Conservation (phyloP, 345 rosid species). For the Gossypium bickii region DNA sequence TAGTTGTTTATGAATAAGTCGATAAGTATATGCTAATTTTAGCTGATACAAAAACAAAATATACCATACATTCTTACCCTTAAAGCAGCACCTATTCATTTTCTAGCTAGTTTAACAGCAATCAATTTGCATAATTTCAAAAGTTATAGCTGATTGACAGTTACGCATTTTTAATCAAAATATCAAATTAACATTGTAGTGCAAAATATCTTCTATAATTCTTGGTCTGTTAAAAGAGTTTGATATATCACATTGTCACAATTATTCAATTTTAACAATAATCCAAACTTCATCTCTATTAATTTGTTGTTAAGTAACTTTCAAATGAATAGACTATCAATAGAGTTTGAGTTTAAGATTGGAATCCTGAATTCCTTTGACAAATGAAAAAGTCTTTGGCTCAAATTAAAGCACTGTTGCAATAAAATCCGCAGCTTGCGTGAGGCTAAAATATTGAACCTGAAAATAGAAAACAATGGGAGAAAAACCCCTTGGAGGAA, state of each 20-base stretch:
- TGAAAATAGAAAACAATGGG: background rate
- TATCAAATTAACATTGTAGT: background rate
- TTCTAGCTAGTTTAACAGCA: background rate
- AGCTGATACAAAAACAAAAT: background rate
- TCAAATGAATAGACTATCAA: background rate
- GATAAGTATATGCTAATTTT: background rate
- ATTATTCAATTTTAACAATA: background rate
- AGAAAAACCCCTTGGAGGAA: background rate
- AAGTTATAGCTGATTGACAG: background rate
- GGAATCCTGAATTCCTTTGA: background rate
- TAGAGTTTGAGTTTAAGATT: background rate
- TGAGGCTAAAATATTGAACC: background rate
- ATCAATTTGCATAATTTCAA: background rate
- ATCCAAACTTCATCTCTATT: background rate
- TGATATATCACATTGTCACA: too few species aligned
- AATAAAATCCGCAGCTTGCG: background rate
- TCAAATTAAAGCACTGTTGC: background rate
- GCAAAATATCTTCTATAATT: slow-evolving; percentile 2
- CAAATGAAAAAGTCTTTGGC: background rate
- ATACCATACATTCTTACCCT: background rate
- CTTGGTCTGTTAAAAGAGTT: background rate
- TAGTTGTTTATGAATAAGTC: background rate
- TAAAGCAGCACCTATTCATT: background rate
- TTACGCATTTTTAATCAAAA: background rate
- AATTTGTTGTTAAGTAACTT: background rate